These are phyloP conservation scores for Pythium utonaiense DNA, from an alignment of 352 stramenopile genomes.

Conservation along the genomic window DNA sequence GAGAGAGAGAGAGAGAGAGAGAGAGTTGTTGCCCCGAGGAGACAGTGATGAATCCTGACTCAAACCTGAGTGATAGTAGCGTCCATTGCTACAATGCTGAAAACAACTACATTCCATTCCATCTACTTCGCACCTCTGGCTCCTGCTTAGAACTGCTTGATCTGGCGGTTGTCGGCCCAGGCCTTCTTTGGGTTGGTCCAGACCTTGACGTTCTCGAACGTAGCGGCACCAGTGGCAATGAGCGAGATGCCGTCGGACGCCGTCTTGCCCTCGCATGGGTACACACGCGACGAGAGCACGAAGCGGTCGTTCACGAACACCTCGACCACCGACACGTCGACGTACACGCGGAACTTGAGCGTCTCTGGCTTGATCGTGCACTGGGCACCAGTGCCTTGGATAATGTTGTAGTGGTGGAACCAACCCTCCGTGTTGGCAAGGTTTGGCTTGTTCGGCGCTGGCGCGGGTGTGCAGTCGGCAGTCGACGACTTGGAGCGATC, in stretches of 20 bases:
- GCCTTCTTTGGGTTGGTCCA: slow-evolving; percentile 64
- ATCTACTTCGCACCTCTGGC: too few relatives aligned
- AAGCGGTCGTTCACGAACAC: slow-evolving; percentile 75
- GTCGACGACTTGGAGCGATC: slow-evolving; percentile 48
- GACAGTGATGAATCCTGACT: too few relatives aligned
- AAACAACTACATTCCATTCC: too few relatives aligned
- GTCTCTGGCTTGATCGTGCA: slow-evolving; percentile 42
- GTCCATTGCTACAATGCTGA: too few relatives aligned
- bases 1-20: too few relatives aligned
- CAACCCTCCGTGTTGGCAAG: slow-evolving; percentile 35
- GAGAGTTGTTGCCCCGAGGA: too few relatives aligned
- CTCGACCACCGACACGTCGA: slow-evolving; percentile 66
- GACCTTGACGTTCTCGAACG: slow-evolving; percentile 59
- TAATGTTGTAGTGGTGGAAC: slow-evolving; percentile 63
- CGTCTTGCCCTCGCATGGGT: slow-evolving; percentile 48
- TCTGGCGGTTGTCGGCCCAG: slow-evolving; percentile 42
- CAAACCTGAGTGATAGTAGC: too few relatives aligned
- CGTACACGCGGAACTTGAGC: slow-evolving; percentile 57
- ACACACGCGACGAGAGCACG: slow-evolving; percentile 56
- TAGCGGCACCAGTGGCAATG: slow-evolving; percentile 34
- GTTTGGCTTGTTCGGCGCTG: slow-evolving; percentile 31
- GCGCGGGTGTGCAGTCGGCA: slow-evolving; percentile 44
- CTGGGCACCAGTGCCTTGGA: slow-evolving; percentile 20
- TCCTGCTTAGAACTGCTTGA: slow-evolving; percentile 14
- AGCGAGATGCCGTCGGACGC: slow-evolving; percentile 57